Conservation (phyloP, 2,329 filamentous ascomycete genomes). For the Sarocladiaceae sp. region DNA sequence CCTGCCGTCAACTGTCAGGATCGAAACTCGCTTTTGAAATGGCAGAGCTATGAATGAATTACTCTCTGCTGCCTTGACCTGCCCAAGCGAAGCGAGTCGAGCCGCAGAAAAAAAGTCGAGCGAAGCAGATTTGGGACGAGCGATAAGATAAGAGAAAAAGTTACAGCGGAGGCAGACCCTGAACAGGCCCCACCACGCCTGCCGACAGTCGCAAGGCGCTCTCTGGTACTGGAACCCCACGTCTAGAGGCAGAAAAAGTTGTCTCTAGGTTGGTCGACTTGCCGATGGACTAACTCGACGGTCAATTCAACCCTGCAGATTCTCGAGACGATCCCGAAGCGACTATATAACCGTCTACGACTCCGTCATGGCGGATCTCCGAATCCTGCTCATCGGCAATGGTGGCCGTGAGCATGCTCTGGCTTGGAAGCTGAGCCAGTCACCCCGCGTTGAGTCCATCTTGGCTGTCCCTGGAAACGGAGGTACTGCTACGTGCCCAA, state of each 20-base stretch:
- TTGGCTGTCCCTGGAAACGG: conserved; percentile 73
- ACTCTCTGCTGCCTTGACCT: not conserved
- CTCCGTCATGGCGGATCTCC: conserved; percentile 36
- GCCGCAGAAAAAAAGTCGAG: conserved; percentile 8
- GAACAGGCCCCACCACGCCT: conserved; percentile 3
- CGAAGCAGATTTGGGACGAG: not conserved
- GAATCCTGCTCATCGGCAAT: conserved; percentile 83
- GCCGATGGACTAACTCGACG: no score
- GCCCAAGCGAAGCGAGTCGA: not conserved
- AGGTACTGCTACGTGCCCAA: conserved; percentile 66
- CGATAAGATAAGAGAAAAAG: not conserved
- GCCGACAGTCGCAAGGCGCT: conserved; percentile 2
- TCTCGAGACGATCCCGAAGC: conserved; percentile 5
- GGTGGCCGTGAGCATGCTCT: conserved; percentile 92
- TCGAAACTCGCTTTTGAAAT: no score
- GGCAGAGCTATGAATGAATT: not conserved
- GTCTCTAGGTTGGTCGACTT: no score
- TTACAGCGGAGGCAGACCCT: not conserved
- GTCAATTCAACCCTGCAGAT: not conserved
- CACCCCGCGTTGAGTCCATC: conserved; percentile 70
- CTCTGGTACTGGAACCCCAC: not conserved
- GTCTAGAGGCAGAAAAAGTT: conserved; percentile 6
- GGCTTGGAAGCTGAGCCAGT: conserved; percentile 89
- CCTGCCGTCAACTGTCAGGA: no score
- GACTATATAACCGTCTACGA: not conserved